A percentile compares a stretch with the other conserved stretches of the same genome.
Conservation (phyloP, 495 filamentous ascomycete genomes). For the Aspergillus egyptiacus region DNA sequence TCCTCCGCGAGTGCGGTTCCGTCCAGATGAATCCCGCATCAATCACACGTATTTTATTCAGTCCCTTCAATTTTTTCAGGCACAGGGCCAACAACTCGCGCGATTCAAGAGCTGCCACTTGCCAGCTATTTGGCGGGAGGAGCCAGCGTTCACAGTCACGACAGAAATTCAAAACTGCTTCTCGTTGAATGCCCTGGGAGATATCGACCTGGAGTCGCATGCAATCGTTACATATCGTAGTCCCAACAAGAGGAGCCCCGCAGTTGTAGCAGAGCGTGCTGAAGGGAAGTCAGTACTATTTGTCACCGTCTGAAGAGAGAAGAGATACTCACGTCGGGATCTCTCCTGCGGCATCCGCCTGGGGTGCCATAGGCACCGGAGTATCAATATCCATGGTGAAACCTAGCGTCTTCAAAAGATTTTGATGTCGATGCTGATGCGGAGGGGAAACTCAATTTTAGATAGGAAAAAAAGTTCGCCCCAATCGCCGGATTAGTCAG, state of each 20-base stretch:
- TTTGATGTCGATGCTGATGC: neutral
- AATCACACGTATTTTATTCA: constrained; percentile 82
- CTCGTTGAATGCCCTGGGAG: constrained; percentile 71
- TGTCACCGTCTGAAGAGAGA: neutral
- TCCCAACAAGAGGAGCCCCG: constrained; percentile 87
- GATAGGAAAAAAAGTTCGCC: constrained; percentile 8
- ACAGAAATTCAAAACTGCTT: constrained; percentile 79
- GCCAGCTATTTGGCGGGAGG: constrained; percentile 77
- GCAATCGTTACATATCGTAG: constrained; percentile 86
- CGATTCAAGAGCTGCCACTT: constrained; percentile 73
- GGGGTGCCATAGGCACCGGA: constrained; percentile 11
- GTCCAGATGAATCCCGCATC: constrained; percentile 98
- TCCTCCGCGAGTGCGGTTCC: constrained; percentile 83
- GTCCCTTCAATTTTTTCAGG: constrained; percentile 70
- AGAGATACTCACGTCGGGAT: constrained; percentile 7
- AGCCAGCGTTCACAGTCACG: constrained; percentile 92
- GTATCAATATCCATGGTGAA: constrained; percentile 13
- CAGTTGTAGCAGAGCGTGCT: constrained; percentile 95
- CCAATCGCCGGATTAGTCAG: constrained; percentile 1
- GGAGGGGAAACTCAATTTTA: neutral
- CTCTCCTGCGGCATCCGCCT: neutral
- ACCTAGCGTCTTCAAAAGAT: neutral
- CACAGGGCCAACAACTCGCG: constrained; percentile 87
- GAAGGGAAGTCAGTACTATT: neutral
- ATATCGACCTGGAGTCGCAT: constrained; percentile 89